A percentile compares a stretch with the other conserved stretches of the same genome.
These are phyloP conservation scores for Trametes meyenii DNA, from an alignment of 768 basidiomycete genomes.

Conservation along the genomic window DNA sequence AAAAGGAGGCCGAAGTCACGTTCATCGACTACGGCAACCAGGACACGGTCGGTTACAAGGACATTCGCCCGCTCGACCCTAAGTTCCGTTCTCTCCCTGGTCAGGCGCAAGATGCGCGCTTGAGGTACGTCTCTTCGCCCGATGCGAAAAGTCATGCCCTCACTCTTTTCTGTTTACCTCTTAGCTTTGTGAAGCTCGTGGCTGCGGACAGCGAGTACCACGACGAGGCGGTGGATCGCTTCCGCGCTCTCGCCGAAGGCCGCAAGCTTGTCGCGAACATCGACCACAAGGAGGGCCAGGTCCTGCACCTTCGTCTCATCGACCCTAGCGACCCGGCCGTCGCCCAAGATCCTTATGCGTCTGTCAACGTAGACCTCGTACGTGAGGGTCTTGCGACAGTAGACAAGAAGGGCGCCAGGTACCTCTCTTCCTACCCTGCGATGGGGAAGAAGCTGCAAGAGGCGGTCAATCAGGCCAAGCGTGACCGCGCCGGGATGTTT, in stretches of 20 bases:
- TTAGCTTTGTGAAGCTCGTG: slow-evolving; percentile 85
- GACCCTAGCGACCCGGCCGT: slow-evolving; percentile 79
- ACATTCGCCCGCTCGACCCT: slow-evolving; percentile 86
- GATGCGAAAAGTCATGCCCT: not conserved
- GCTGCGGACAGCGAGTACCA: slow-evolving; percentile 86
- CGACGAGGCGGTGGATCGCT: slow-evolving; percentile 81
- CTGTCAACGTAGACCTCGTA: slow-evolving; percentile 88
- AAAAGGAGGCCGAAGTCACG: slow-evolving; percentile 92
- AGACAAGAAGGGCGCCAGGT: slow-evolving; percentile 78
- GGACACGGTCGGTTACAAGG: slow-evolving; percentile 79
- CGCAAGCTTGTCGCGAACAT: slow-evolving; percentile 96
- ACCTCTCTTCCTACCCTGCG: slow-evolving; percentile 69
- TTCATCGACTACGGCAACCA: slow-evolving; percentile 98
- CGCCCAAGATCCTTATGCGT: slow-evolving; percentile 68
- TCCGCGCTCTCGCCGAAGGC: slow-evolving; percentile 86
- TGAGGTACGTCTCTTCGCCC: slow-evolving; percentile 56
- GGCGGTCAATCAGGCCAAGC: slow-evolving; percentile 66
- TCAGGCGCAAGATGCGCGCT: slow-evolving; percentile 92
- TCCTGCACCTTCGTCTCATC: slow-evolving; percentile 89
- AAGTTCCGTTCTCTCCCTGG: slow-evolving; percentile 90
- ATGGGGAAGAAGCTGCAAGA: slow-evolving; percentile 67
- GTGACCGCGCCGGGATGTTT: slow-evolving; percentile 79
- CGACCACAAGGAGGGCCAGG: slow-evolving; percentile 78
- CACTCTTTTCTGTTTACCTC: not conserved
- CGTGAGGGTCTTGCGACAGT: slow-evolving; percentile 84